A percentile compares a stretch with the other conserved stretches of the same genome.
phyloP scores from a whole-genome alignment of 163 green algal genomes.

The Dunaliella salina region DNA sequence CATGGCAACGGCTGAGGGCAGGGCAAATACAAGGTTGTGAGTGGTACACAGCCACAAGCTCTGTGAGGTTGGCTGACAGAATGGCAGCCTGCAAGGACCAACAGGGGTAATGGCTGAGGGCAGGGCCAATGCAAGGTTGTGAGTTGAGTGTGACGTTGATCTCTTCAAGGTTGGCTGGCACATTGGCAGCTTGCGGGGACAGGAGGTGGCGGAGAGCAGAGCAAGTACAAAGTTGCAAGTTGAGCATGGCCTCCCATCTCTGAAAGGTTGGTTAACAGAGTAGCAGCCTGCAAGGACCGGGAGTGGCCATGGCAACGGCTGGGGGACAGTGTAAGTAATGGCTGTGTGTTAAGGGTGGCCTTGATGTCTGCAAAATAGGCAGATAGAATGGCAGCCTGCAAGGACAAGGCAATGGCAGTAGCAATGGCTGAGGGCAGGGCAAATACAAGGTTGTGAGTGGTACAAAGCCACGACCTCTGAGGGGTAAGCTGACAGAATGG shows the following conservation, averaged over 20 bases:
- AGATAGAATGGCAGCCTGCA: not conserved
- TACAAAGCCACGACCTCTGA: too few species aligned
- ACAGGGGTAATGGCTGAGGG: not conserved
- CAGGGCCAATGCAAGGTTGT: too few species aligned
- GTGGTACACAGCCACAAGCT: too few species aligned
- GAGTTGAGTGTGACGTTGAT: constrained; percentile 42
- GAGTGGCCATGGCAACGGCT: too few species aligned
- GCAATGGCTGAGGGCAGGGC: not conserved
- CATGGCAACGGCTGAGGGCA: too few species aligned
- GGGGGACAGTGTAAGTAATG: too few species aligned
- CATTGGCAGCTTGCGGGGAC: constrained; percentile 25
- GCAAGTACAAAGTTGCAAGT: too few species aligned
- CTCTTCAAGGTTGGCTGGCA: constrained; percentile 45
- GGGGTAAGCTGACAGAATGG: not conserved
- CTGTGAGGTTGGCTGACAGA: constrained; percentile 29
- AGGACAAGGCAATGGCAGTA: too few species aligned
- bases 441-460: too few species aligned
- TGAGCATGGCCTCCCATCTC: constrained; percentile 49
- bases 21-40: too few species aligned
- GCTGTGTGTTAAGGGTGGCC: too few species aligned
- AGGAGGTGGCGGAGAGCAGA: not conserved
- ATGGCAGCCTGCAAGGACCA: constrained; percentile 27
- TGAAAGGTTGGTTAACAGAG: constrained; percentile 42
- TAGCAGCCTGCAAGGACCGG: constrained; percentile 21
- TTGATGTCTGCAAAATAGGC: not conserved